Percentiles rank a stretch among this genome's conserved stretches.
phyloP scores from a whole-genome alignment of 164 flowering plant species.

The Umbellularia californica region DNA sequence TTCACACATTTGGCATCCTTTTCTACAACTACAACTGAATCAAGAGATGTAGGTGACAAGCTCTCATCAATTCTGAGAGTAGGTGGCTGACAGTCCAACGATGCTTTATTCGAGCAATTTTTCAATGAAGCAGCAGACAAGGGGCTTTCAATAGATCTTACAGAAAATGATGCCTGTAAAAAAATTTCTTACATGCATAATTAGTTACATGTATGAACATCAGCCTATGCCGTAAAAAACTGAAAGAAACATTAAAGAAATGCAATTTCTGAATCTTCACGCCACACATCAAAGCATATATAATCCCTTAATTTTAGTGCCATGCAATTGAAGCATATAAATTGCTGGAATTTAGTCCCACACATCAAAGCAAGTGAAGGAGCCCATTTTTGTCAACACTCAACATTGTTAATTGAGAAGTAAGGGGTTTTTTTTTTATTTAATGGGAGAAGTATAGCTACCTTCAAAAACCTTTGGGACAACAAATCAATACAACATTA shows the following conservation, averaged over 20 bases:
- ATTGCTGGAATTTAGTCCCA: too few relatives aligned
- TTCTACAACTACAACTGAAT: slow-evolving; percentile 63
- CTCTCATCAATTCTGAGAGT: slow-evolving; percentile 60
- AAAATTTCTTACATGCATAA: neutral
- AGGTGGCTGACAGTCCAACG: slow-evolving; percentile 53
- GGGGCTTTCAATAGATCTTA: slow-evolving; percentile 59
- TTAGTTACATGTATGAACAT: neutral
- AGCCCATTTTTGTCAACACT: too few relatives aligned
- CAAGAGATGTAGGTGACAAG: slow-evolving; percentile 74
- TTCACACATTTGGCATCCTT: slow-evolving; percentile 55
- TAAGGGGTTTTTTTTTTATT: too few relatives aligned
- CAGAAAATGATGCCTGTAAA: slow-evolving; percentile 49
- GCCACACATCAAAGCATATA: too few relatives aligned
- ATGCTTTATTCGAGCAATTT: slow-evolving; percentile 38
- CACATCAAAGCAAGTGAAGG: too few relatives aligned
- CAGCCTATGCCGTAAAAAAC: neutral
- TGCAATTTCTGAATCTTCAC: too few relatives aligned
- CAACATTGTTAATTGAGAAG: too few relatives aligned
- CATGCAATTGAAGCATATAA: too few relatives aligned
- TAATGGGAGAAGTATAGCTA: too few relatives aligned
- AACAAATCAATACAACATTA: too few relatives aligned
- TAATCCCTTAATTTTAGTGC: too few relatives aligned
- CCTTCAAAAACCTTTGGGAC: too few relatives aligned
- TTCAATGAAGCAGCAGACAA: slow-evolving; percentile 44
- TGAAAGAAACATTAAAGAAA: neutral